These are phyloP conservation scores for Neurospora discreta DNA, from an alignment of 495 filamentous ascomycete genomes.

Conservation along the genomic window DNA sequence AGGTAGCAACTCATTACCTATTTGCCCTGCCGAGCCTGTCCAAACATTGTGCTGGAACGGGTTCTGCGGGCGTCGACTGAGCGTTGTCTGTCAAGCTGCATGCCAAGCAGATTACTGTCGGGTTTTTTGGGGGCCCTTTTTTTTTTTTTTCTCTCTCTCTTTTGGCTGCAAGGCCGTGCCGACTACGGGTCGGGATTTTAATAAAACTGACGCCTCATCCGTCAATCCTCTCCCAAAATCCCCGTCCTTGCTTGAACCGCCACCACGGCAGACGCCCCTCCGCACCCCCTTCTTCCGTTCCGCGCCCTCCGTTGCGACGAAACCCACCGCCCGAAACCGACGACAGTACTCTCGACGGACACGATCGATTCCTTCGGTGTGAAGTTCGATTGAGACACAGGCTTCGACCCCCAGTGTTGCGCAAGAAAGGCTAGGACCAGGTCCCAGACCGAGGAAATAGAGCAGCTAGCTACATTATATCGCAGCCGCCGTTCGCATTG, in stretches of 20 bases:
- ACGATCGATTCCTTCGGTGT: background rate
- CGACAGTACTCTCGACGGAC: background rate
- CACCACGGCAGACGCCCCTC: background rate
- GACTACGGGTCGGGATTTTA: slow-evolving; percentile 10
- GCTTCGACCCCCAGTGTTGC: background rate
- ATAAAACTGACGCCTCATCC: background rate
- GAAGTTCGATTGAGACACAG: background rate
- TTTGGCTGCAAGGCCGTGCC: slow-evolving; percentile 1
- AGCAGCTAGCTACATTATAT: background rate
- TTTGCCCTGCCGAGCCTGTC: background rate
- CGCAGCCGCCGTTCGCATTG: background rate
- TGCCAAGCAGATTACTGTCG: background rate
- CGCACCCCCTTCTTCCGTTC: background rate
- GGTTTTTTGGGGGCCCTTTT: background rate
- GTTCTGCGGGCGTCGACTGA: background rate
- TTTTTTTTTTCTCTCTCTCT: too few species aligned
- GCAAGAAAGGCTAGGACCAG: background rate
- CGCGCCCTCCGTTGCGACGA: background rate
- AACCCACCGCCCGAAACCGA: background rate
- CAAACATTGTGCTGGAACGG: slow-evolving; percentile 1
- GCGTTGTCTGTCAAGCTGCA: slow-evolving; percentile 2
- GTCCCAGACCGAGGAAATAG: background rate
- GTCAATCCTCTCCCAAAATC: background rate
- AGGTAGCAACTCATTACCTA: background rate
- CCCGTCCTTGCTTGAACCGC: background rate